Percentiles rank a stretch among this genome's conserved stretches.
Evolutionary conservation across 768 basidiomycete genomes (phyloP).

Genomic region (Mycena haematopus): DNA sequence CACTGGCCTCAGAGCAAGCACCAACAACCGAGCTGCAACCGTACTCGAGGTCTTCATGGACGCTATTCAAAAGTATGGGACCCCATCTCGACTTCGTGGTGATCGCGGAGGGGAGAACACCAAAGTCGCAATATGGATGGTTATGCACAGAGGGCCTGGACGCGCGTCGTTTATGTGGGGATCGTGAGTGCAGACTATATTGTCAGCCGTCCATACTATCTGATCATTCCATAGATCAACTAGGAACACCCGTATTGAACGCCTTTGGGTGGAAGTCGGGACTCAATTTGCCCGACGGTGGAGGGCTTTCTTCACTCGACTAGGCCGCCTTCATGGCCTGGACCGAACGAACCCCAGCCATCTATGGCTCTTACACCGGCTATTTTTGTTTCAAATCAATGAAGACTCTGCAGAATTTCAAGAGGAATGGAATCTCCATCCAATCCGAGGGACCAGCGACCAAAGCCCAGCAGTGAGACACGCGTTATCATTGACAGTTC

Average conservation of each 20-base stretch:
- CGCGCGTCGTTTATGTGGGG: too few relatives aligned
- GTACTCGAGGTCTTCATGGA: conserved; percentile 22
- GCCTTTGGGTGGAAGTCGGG: too few relatives aligned
- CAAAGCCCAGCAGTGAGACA: neutral
- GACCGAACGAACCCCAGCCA: conserved; percentile 3
- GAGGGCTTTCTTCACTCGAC: conserved; percentile 5
- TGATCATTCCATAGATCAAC: too few relatives aligned
- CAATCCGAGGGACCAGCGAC: conserved; percentile 32
- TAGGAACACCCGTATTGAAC: neutral
- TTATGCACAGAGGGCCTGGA: conserved; percentile 32
- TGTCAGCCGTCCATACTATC: too few relatives aligned
- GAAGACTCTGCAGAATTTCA: conserved; percentile 36
- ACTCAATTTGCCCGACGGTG: conserved; percentile 1
- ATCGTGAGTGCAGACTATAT: neutral
- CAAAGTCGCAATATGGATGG: conserved; percentile 37
- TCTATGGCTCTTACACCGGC: conserved; percentile 3
- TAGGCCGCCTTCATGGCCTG: neutral
- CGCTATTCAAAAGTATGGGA: conserved; percentile 27
- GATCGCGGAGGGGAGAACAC: conserved; percentile 38
- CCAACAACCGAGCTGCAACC: too few relatives aligned
- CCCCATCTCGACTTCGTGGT: neutral
- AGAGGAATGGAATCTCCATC: conserved; percentile 41
- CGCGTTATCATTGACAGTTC: neutral
- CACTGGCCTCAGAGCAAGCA: too few relatives aligned
- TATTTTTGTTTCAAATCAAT: conserved; percentile 40